Base-by-base conservation (phyloP, 2,329 filamentous ascomycete species). In the Epichloe festucae region DNA sequence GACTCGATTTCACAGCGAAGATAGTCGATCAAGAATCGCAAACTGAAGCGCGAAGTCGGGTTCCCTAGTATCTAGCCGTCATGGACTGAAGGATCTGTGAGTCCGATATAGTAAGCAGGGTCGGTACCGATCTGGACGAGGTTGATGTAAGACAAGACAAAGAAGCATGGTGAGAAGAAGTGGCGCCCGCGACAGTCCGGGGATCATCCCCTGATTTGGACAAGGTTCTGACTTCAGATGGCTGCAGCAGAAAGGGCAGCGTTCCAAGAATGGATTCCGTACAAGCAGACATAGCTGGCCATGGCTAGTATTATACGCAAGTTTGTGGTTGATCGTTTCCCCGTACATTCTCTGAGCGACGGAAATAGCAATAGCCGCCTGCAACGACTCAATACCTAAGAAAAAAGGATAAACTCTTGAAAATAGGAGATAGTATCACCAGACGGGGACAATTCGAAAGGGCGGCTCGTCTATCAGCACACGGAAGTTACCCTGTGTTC, bases 361-460 rank as follows among this genome's bases (percentile, higher is more conserved):
- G 23, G 23, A 40, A 40, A 41, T 31, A 15, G 46, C 34, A 38
- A 48, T 41, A 38, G 36, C 21, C 46, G 8, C 27, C 36, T 40
- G 14, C 23, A 15, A n/a, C 21, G 36, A 48, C 12, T 15, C 46
- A 10, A 48, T n/a, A 34, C 31, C 39, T 48, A n/a, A 48, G 36
- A 48, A 49, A 39, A 27, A 27, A 39, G 4, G 39, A 15, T 31
- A 14, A 34, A 36, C 36, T 31, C 21, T 43, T 36, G 21, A 17
- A 19, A 31, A 15, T 40, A n/a, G 19, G 21, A 38, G 17, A 50
- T 36, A 40, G 49, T 34, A 31, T 34, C 12, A 50, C 34, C 8
- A 14, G 14, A 46, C 49, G 49, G 49, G 35, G 21, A 43, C 15
- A 46, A 31, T 21, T 46, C 49, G 49, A 50, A 46, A 39, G n/a